A percentile compares a stretch with the other conserved stretches of the same genome.
phyloP scores from a whole-genome alignment of 306 rosid genomes.

The Castanea mollissima region DNA sequence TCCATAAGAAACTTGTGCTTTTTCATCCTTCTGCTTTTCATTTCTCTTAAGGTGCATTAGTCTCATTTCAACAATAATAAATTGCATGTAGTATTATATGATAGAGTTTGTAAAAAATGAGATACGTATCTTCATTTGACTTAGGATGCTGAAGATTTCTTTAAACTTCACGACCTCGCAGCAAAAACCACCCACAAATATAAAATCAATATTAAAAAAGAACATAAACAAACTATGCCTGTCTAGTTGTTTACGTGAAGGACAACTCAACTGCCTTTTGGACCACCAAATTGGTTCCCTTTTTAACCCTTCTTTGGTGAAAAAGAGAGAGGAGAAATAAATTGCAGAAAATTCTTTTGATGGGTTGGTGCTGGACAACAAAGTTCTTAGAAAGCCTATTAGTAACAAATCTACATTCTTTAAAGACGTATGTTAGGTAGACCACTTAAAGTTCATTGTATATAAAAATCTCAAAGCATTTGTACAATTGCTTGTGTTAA shows the following conservation, averaged over 20 bases:
- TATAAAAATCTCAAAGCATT: neutral
- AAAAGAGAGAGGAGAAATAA: neutral
- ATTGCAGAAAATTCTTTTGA: conserved; percentile 10
- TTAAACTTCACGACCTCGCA: neutral
- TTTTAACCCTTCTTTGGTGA: conserved; percentile 14
- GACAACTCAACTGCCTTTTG: conserved; percentile 14
- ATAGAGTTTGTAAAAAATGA: neutral
- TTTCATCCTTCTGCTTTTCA: neutral
- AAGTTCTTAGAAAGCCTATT: conserved; percentile 23
- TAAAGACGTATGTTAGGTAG: conserved; percentile 18
- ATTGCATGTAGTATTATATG: neutral
- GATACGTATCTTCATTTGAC: neutral
- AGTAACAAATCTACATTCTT: conserved; percentile 25
- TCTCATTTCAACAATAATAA: neutral
- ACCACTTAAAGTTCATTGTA: conserved; percentile 19
- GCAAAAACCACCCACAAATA: neutral
- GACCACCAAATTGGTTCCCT: conserved; percentile 10
- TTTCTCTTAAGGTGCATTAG: neutral
- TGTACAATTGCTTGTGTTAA: neutral
- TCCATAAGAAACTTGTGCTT: neutral
- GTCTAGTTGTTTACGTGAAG: neutral
- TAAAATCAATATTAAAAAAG: neutral
- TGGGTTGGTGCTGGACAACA: conserved; percentile 23
- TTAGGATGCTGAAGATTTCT: conserved; percentile 14
- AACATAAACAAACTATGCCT: neutral